Evolutionary conservation across 805 yeast species (phyloP), one percentile per base, ranked within the genome.

Genomic region (Cephaloascus albidus): DNA sequence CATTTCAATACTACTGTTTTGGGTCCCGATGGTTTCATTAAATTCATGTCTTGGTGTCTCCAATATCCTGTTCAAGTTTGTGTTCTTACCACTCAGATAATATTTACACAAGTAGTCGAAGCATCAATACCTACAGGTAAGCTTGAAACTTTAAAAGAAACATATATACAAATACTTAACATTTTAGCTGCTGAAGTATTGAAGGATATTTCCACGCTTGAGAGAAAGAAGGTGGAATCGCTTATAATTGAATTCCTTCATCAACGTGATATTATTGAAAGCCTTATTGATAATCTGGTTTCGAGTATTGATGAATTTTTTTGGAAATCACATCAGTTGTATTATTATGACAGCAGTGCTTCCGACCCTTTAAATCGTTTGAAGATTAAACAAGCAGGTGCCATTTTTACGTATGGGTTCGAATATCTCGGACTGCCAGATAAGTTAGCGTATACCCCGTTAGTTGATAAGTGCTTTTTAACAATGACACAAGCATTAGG

Each of bases 341-440:
- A 68, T 46, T 72, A 70, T 42, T 63, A 57, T 39, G 51, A 60
- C 23, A 31, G 40, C 0, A 38, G 41, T 1, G 47, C 43, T 2
- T 27, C 37, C 1, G 70, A 70, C 35, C 46, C 48, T 1, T 38
- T 65, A 3, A 45, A 49, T 3, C 51, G 61, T 8, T 51, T 85
- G 3, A 45, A 36, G 1, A 68, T 88, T 0, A 54, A 50, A n/a
- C 85, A 79, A 38, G 74, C 79, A 3, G 61, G 71, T 15, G 64
- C 75, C 10, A 42, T 50, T 0, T 72, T 81, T 39, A 38, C 19
- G 1, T 90, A 90, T 51, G 95, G 95, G 0, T 86, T 75, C 54
- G 96, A 88, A 50, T 90, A 85, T 46, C 65, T 80, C 6, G 97
- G 96, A 0, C 65, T 76, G 1, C 78, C 81, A 3, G 85, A 81